Conservation (phyloP, 495 filamentous ascomycete species). For the Aspergillus sclerotioniger region DNA sequence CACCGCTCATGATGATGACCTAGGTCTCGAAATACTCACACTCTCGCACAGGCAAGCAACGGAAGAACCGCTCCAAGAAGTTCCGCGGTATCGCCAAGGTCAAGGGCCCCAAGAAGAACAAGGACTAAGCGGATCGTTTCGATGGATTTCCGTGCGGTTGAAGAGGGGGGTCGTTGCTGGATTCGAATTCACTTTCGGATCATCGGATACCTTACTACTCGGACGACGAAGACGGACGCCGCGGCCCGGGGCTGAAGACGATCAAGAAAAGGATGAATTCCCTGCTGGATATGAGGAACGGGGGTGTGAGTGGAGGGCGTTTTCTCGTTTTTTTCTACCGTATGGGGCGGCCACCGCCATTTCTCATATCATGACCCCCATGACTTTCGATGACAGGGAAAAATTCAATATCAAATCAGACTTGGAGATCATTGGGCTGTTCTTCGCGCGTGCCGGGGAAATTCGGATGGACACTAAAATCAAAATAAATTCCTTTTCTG, state of each 20-base stretch:
- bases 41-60: conserved; percentile 84
- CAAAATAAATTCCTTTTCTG: background rate
- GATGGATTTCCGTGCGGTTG: conserved; percentile 19
- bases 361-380: conserved; percentile 5
- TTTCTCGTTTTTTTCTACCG: background rate
- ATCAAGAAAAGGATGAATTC: background rate
- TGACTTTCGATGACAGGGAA: conserved; percentile 9
- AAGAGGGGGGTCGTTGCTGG: conserved; percentile 5
- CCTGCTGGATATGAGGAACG: conserved; percentile 5
- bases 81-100: conserved; percentile 88
- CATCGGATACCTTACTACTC: conserved; percentile 15
- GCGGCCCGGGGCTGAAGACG: conserved; percentile 12
- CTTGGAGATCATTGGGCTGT: conserved; percentile 5
- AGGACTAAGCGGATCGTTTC: conserved; percentile 42
- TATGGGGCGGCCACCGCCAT: conserved; percentile 6
- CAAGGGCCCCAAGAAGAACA: conserved; percentile 81
- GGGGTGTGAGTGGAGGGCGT: conserved; percentile 7
- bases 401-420: conserved; percentile 6
- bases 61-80: conserved; percentile 99
- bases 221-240: conserved; percentile 6
- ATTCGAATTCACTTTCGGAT: conserved; percentile 12
- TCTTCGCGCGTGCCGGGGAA: conserved; percentile 3
- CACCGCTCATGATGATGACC: background rate
- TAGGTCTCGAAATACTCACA: conserved; percentile 8
- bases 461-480: conserved; percentile 1